Evolutionary conservation across 345 rosid species (phyloP).

Genomic region (Hibiscus tridactylites): DNA sequence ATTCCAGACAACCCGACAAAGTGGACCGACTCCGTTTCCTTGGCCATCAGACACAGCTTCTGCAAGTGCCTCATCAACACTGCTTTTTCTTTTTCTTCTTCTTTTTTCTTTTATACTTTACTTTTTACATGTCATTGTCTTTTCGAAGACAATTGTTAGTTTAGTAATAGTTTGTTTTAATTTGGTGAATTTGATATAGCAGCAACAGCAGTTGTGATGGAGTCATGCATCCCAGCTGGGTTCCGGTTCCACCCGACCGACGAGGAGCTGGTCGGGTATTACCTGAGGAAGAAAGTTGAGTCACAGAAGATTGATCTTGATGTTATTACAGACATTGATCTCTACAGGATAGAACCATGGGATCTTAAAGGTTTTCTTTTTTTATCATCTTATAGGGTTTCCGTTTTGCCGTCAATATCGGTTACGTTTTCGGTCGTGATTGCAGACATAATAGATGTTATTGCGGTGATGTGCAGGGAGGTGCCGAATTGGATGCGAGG

Average conservation of each 20-base stretch:
- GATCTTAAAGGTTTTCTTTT: constrained; percentile 48
- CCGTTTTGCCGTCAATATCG: too few species aligned
- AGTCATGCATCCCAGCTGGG: constrained; percentile 56
- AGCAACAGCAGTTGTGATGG: too few species aligned
- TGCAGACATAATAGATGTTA: not conserved
- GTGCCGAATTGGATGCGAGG: constrained; percentile 76
- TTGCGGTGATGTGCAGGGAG: constrained; percentile 33
- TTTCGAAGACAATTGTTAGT: not conserved
- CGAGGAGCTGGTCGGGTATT: constrained; percentile 73
- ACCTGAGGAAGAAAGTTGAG: constrained; percentile 56
- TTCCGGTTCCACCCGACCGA: constrained; percentile 79
- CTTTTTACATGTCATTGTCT: too few species aligned
- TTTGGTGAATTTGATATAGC: too few species aligned
- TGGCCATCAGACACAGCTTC: constrained; percentile 21
- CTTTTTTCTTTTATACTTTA: too few species aligned
- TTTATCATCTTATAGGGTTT: too few species aligned
- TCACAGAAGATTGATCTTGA: constrained; percentile 59
- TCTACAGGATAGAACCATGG: constrained; percentile 81
- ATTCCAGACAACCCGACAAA: constrained; percentile 45
- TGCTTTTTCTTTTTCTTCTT: too few species aligned
- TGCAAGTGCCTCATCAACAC: constrained; percentile 22
- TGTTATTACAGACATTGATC: constrained; percentile 72
- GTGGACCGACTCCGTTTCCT: constrained; percentile 25
- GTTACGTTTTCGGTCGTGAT: too few species aligned
- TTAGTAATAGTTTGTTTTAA: too few species aligned